Evolutionary conservation across 1,284 basidiomycete genomes (phyloP).

Genomic region (Cutaneotrichosporon sp.): DNA sequence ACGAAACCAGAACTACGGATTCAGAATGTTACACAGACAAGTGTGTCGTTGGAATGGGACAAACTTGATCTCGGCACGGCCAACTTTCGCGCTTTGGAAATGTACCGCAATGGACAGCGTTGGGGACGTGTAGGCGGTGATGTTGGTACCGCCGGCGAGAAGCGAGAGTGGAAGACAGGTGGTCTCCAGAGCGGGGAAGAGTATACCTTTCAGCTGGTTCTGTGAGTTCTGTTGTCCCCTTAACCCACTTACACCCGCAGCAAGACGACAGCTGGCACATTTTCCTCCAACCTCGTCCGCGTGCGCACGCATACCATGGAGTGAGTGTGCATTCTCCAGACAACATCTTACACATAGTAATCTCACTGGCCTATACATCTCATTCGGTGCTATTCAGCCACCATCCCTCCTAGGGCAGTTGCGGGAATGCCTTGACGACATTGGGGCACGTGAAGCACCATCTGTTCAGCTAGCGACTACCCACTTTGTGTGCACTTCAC

Average conservation of each 20-base stretch:
- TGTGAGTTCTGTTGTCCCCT: constrained; percentile 50
- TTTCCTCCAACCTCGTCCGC: constrained; percentile 71
- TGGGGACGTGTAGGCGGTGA: constrained; percentile 55
- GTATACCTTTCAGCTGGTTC: constrained; percentile 84
- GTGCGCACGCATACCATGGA: constrained; percentile 83
- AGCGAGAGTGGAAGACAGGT: constrained; percentile 63
- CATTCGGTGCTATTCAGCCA: constrained; percentile 82
- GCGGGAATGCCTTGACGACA: constrained; percentile 68
- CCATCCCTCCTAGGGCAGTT: constrained; percentile 66
- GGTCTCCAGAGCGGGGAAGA: constrained; percentile 80
- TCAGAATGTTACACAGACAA: constrained; percentile 91
- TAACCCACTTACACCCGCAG: constrained; percentile 19
- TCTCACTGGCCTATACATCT: constrained; percentile 85
- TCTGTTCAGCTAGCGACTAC: constrained; percentile 94
- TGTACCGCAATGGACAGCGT: constrained; percentile 82
- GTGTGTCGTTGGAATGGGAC: constrained; percentile 88
- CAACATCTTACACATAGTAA: constrained; percentile 52
- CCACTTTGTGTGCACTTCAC: constrained; percentile 89
- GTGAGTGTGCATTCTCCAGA: constrained; percentile 22
- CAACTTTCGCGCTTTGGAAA: constrained; percentile 76
- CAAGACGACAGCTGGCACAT: constrained; percentile 79
- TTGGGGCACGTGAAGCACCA: constrained; percentile 82
- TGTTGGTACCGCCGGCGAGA: constrained; percentile 31
- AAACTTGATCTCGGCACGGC: constrained; percentile 75
- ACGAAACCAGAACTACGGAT: constrained; percentile 63